These are phyloP conservation scores for Colletotrichum lindemuthianum DNA, from an alignment of 2,329 filamentous ascomycete genomes.

Conservation along the genomic window DNA sequence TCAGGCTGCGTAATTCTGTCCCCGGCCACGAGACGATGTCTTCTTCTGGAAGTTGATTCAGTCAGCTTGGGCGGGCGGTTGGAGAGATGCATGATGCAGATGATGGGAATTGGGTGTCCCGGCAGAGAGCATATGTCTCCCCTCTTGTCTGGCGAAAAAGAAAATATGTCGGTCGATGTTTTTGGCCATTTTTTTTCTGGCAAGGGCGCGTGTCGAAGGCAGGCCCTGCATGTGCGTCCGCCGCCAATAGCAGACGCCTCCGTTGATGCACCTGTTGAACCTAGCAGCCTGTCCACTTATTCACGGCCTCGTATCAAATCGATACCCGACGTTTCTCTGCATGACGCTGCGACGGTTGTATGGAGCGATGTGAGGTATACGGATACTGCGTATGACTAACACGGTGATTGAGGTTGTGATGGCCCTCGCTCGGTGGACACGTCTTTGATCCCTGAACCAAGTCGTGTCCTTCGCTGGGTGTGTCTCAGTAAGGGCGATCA, in stretches of 20 bases:
- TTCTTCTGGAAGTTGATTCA: conserved; percentile 17
- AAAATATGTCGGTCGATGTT: conserved; percentile 31
- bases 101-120: conserved; percentile 15
- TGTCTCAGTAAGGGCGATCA: conserved; percentile 8
- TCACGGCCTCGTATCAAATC: conserved; percentile 29
- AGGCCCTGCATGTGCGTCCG: conserved; percentile 22
- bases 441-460: conserved; percentile 23
- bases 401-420: background rate
- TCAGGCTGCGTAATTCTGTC: conserved; percentile 1
- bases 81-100: conserved; percentile 19
- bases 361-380: conserved; percentile 21
- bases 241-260: conserved; percentile 19
- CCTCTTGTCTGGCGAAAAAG: conserved; percentile 6
- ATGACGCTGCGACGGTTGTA: conserved; percentile 18
- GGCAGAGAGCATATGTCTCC: conserved; percentile 23
- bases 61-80: conserved; percentile 5
- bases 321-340: conserved; percentile 33
- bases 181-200: conserved; percentile 21
- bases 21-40: conserved; percentile 7
- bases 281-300: conserved; percentile 14
- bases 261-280: conserved; percentile 32
- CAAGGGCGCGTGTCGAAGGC: conserved; percentile 24
- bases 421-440: conserved; percentile 1
- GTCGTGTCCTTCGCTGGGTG: conserved; percentile 9
- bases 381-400: no score